These are phyloP conservation scores for Trypanosoma brucei DNA, from an alignment of 208 protist species.

Conservation along the genomic window DNA sequence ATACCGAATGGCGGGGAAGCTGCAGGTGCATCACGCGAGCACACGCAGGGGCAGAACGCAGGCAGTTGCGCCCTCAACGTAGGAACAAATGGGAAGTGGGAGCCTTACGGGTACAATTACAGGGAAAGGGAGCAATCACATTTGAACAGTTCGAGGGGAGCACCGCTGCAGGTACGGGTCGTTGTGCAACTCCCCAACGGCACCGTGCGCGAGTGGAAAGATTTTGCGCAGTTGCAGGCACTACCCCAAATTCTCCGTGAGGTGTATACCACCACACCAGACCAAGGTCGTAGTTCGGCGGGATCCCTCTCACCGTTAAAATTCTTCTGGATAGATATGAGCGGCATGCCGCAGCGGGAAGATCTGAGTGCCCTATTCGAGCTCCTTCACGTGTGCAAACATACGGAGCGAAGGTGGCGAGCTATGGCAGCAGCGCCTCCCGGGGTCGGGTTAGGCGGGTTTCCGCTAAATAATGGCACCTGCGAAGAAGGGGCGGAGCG, in stretches of 20 bases:
- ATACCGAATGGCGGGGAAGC: neutral
- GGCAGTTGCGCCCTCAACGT: neutral
- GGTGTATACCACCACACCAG: neutral
- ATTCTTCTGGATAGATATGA: conserved; percentile 22
- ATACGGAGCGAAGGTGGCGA: conserved; percentile 10
- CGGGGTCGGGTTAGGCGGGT: no score
- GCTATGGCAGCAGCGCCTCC: conserved; percentile 1
- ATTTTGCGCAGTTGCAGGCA: neutral
- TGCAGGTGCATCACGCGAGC: neutral
- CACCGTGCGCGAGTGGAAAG: conserved; percentile 2
- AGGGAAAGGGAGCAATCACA: neutral
- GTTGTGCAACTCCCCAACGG: conserved; percentile 8
- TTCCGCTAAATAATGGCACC: neutral
- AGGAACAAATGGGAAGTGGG: neutral
- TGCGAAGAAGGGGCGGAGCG: neutral
- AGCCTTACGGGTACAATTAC: neutral
- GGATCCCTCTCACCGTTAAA: neutral
- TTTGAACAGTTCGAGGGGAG: neutral
- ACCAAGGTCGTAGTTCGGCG: neutral
- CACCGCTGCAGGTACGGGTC: conserved; percentile 4
- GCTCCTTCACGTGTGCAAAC: neutral
- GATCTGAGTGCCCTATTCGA: conserved; percentile 14
- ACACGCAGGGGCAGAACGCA: neutral
- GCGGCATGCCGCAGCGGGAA: conserved; percentile 1
- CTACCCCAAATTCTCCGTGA: neutral